These are phyloP conservation scores for Kwoniella bestiolae DNA, from an alignment of 768 basidiomycete genomes.

Conservation along the genomic window DNA sequence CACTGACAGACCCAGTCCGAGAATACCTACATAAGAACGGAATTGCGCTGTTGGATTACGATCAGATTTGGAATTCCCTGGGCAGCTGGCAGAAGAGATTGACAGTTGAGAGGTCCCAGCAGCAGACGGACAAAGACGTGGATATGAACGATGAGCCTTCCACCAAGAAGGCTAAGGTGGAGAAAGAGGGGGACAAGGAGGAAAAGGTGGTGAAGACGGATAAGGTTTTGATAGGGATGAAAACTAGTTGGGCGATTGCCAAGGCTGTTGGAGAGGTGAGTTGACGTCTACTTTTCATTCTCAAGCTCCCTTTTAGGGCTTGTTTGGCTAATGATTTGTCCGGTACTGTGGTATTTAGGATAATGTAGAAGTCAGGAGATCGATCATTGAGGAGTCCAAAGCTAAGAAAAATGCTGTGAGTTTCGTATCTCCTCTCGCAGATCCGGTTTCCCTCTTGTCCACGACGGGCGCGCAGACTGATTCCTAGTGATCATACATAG, in stretches of 20 bases:
- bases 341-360: too few species aligned
- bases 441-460: too few species aligned
- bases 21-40: constrained; percentile 62
- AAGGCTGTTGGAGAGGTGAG: constrained; percentile 75
- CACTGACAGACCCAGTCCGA: constrained; percentile 63
- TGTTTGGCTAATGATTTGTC: too few species aligned
- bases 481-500: constrained; percentile 15
- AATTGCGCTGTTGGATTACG: constrained; percentile 74
- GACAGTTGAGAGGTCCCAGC: constrained; percentile 11
- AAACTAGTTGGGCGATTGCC: constrained; percentile 78
- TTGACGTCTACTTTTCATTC: too few species aligned
- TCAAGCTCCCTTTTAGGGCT: too few species aligned
- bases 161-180: constrained; percentile 5
- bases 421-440: background rate
- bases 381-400: constrained; percentile 70
- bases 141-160: constrained; percentile 11
- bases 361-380: constrained; percentile 67
- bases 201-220: constrained; percentile 35
- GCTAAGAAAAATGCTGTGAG: constrained; percentile 58
- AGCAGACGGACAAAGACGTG: constrained; percentile 11
- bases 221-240: constrained; percentile 75
- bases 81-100: constrained; percentile 49
- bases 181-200: constrained; percentile 36
- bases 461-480: background rate
- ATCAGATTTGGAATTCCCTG: constrained; percentile 69